Conservation (phyloP, 1,284 basidiomycete genomes). For the Golubevia pallescens region DNA sequence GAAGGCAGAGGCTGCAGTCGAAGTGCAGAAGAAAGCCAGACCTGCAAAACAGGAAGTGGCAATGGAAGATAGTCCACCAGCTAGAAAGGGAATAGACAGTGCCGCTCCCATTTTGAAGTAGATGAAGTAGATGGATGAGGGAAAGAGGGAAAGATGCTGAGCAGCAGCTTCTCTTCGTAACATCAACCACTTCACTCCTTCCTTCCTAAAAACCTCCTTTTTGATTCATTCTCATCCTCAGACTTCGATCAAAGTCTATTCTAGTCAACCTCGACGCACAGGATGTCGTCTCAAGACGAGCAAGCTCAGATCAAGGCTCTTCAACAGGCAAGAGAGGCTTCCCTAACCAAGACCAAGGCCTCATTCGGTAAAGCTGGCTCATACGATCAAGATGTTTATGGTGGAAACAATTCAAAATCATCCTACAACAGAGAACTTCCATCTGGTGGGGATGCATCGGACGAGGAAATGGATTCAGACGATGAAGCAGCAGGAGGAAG, state of each 20-base stretch:
- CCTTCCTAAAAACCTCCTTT: too few relatives aligned
- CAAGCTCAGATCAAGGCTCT: not conserved
- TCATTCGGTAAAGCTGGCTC: constrained; percentile 31
- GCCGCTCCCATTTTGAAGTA: constrained; percentile 74
- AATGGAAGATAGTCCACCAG: constrained; percentile 77
- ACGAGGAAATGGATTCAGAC: constrained; percentile 24
- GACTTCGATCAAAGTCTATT: too few relatives aligned
- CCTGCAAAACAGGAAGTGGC: constrained; percentile 59
- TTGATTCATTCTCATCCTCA: too few relatives aligned
- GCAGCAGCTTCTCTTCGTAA: too few relatives aligned
- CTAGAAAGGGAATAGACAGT: constrained; percentile 84
- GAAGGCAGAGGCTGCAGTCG: constrained; percentile 90
- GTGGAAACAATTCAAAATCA: constrained; percentile 22
- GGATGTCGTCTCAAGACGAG: not conserved
- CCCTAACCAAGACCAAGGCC: not conserved
- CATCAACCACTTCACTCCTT: too few relatives aligned
- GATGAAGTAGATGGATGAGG: too few relatives aligned
- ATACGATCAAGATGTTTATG: constrained; percentile 42
- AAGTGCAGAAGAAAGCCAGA: constrained; percentile 69
- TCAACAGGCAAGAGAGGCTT: not conserved
- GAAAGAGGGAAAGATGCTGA: too few relatives aligned
- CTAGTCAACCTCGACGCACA: too few relatives aligned
- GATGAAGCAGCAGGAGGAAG: constrained; percentile 8
- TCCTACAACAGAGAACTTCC: constrained; percentile 48
- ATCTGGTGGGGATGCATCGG: constrained; percentile 12